Percentiles rank a stretch among this genome's conserved stretches.
These are phyloP conservation scores for Conticribra weissflogii DNA, from an alignment of 108 stramenopile species.

Conservation along the genomic window DNA sequence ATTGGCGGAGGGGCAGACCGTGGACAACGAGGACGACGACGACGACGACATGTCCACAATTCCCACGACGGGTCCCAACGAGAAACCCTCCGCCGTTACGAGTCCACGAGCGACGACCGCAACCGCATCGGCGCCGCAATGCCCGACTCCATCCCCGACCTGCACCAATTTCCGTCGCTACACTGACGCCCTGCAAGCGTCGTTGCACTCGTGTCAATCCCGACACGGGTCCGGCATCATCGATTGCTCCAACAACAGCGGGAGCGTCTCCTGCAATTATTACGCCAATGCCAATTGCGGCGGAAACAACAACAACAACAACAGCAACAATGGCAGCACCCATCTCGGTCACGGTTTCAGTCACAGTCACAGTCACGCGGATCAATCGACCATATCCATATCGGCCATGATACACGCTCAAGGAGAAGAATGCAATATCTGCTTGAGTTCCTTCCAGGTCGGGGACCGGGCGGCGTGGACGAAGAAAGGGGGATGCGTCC, in stretches of 20 bases:
- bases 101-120: neutral
- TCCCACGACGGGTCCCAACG: too few species aligned
- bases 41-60: too few species aligned
- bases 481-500: constrained; percentile 37
- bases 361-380: neutral
- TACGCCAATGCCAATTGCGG: constrained; percentile 2
- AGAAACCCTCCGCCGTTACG: too few species aligned
- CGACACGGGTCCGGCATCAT: neutral
- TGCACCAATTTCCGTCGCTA: constrained; percentile 22
- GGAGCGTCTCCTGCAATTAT: neutral
- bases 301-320: constrained; percentile 12
- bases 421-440: constrained; percentile 48
- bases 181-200: constrained; percentile 15
- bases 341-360: neutral
- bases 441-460: constrained; percentile 41
- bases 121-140: neutral
- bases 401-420: constrained; percentile 6
- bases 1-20: too few species aligned
- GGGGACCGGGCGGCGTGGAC: constrained; percentile 43
- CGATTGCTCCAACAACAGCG: neutral
- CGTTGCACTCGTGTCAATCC: neutral
- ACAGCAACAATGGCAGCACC: neutral
- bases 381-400: neutral
- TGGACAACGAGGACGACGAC: too few species aligned
- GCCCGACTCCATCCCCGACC: constrained; percentile 1